A percentile compares a stretch with the other conserved stretches of the same genome.
Conservation (phyloP, 129 eudicot genomes). For the Erigeron canadensis region DNA sequence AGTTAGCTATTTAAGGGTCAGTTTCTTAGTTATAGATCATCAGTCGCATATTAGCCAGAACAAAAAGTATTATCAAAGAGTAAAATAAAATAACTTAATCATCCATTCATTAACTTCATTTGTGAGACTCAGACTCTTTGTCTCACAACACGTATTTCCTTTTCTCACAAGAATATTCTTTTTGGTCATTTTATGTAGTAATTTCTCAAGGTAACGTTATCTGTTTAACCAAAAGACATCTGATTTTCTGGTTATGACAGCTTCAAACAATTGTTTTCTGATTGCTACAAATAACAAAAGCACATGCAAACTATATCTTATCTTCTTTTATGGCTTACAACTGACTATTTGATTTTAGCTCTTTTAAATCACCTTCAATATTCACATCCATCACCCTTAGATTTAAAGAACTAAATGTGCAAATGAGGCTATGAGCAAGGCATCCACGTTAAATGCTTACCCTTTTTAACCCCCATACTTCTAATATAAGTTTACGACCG, state of each 20-base stretch:
- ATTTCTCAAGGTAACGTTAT: not conserved
- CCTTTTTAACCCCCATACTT: not conserved
- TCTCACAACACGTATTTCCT: not conserved
- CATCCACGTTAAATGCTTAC: not conserved
- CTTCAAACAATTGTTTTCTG: not conserved
- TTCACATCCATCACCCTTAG: not conserved
- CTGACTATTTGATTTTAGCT: too few species aligned
- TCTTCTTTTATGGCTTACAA: too few species aligned
- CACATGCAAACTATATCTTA: too few species aligned
- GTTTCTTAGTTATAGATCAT: not conserved
- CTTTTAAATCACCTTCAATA: not conserved
- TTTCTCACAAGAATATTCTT: too few species aligned
- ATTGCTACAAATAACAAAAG: too few species aligned
- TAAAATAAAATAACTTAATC: too few species aligned
- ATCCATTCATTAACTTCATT: not conserved
- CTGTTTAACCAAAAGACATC: too few species aligned
- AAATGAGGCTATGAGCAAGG: not conserved
- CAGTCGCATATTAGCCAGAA: not conserved
- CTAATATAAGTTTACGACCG: not conserved
- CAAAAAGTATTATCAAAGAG: not conserved
- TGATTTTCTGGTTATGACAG: not conserved
- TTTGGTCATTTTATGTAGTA: not conserved
- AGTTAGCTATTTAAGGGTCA: too few species aligned
- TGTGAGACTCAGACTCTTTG: not conserved
- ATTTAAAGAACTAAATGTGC: not conserved